Conservation (phyloP, 768 basidiomycete genomes). For the Kwoniella botswanensis region DNA sequence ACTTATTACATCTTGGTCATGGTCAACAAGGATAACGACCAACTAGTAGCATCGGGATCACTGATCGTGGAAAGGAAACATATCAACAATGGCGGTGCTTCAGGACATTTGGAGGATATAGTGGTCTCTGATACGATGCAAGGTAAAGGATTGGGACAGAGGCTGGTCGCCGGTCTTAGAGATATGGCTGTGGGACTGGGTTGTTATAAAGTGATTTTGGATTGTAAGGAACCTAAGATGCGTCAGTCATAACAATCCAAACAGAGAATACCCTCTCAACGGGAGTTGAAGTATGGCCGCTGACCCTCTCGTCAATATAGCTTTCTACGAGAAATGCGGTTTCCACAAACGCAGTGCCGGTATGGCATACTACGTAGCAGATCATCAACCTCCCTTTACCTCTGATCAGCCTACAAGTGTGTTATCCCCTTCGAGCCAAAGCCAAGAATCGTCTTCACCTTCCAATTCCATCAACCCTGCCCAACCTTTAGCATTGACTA, state of each 20-base stretch:
- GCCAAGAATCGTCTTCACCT: neutral
- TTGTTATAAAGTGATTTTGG: conserved; percentile 95
- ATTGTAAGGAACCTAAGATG: conserved; percentile 86
- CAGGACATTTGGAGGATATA: conserved; percentile 97
- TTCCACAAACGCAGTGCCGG: conserved; percentile 24
- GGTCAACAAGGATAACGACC: conserved; percentile 72
- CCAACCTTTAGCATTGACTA: neutral
- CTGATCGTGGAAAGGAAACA: conserved; percentile 94
- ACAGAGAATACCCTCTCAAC: too few relatives aligned
- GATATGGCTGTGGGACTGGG: conserved; percentile 75
- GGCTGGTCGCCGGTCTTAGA: conserved; percentile 82
- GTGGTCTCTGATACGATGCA: conserved; percentile 86
- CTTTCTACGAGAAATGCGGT: conserved; percentile 94
- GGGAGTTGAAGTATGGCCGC: too few relatives aligned
- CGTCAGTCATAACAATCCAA: too few relatives aligned
- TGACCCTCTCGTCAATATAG: too few relatives aligned
- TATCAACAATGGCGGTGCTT: conserved; percentile 75
- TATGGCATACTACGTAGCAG: conserved; percentile 61
- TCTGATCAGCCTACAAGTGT: neutral
- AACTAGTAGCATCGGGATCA: conserved; percentile 80
- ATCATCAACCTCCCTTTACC: neutral
- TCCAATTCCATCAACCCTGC: neutral
- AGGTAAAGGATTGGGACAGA: conserved; percentile 85
- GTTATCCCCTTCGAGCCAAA: neutral
- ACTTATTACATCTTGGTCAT: conserved; percentile 89